These are phyloP conservation scores for Cyberlindnera petersonii DNA, from an alignment of 805 yeast species.

Conservation along the genomic window DNA sequence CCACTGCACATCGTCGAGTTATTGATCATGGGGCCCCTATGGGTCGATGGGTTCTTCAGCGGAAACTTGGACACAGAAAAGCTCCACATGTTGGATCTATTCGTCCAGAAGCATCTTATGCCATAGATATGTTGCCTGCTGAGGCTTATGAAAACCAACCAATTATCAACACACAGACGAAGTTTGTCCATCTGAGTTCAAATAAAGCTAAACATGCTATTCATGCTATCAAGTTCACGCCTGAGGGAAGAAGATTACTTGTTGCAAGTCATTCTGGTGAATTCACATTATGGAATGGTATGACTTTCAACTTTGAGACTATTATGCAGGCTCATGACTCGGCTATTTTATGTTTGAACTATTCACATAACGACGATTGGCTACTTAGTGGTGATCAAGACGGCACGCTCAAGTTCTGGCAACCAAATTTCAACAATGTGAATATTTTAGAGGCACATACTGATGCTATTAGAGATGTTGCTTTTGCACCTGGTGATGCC, in stretches of 20 bases:
- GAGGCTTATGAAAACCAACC: slow-evolving; percentile 49
- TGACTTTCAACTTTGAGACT: slow-evolving; percentile 91
- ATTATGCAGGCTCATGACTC: slow-evolving; percentile 98
- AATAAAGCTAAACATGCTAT: slow-evolving; percentile 91
- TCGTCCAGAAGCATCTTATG: slow-evolving; percentile 65
- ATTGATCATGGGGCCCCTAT: slow-evolving; percentile 75
- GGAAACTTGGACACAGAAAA: slow-evolving; percentile 39
- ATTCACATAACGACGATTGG: slow-evolving; percentile 93
- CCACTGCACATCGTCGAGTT: slow-evolving; percentile 57
- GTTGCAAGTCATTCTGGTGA: slow-evolving; percentile 94
- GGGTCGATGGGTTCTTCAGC: slow-evolving; percentile 57
- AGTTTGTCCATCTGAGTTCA: slow-evolving; percentile 85
- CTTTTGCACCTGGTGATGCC: slow-evolving; percentile 85
- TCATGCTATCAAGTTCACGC: slow-evolving; percentile 91
- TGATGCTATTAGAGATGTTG: slow-evolving; percentile 80
- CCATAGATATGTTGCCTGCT: slow-evolving; percentile 65
- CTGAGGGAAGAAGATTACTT: slow-evolving; percentile 86
- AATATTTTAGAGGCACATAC: slow-evolving; percentile 74
- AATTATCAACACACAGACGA: slow-evolving; percentile 62
- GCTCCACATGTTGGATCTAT: slow-evolving; percentile 42
- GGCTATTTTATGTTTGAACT: slow-evolving; percentile 73
- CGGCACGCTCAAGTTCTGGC: slow-evolving; percentile 93
- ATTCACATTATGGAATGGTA: slow-evolving; percentile 94
- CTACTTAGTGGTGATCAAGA: slow-evolving; percentile 89
- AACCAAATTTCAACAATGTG: slow-evolving; percentile 95